Evolutionary conservation across 2,329 filamentous ascomycete genomes (phyloP).

Genomic region (Acephala macrosclerotiorum): DNA sequence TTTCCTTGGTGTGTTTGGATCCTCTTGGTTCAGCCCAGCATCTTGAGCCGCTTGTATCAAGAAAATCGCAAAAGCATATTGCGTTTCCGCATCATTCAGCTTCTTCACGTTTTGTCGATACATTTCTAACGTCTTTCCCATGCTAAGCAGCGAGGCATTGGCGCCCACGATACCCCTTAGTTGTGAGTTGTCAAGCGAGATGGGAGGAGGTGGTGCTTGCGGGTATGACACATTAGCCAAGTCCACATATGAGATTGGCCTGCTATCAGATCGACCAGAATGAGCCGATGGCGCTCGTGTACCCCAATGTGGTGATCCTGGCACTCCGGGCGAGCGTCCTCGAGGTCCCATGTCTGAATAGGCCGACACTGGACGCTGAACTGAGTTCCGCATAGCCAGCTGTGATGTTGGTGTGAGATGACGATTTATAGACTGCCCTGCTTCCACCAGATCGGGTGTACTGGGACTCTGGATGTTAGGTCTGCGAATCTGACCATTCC

Average conservation of each 20-base stretch:
- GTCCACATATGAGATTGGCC: conserved; percentile 51
- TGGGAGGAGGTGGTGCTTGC: conserved; percentile 43
- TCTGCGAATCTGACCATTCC: conserved; percentile 41
- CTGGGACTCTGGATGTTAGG: conserved; percentile 25
- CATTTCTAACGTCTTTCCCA: conserved; percentile 96
- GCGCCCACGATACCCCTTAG: conserved; percentile 82
- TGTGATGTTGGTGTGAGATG: conserved; percentile 67
- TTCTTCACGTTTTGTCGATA: conserved; percentile 98
- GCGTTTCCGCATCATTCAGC: conserved; percentile 86
- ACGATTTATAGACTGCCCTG: conserved; percentile 60
- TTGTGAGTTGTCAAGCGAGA: conserved; percentile 77
- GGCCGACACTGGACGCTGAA: conserved; percentile 76
- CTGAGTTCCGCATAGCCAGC: conserved; percentile 60
- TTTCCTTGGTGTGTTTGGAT: conserved; percentile 40
- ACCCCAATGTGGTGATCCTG: conserved; percentile 40
- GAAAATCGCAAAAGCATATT: conserved; percentile 97
- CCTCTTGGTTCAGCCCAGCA: conserved; percentile 64
- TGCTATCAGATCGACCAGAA: conserved; percentile 41
- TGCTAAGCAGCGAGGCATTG: conserved; percentile 89
- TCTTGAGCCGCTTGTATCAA: conserved; percentile 90
- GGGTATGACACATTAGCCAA: conserved; percentile 59
- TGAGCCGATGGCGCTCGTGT: conserved; percentile 41
- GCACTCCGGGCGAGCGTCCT: conserved; percentile 60
- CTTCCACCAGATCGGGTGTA: conserved; percentile 49
- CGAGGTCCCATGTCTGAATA: conserved; percentile 76